Evolutionary conservation across 2,329 filamentous ascomycete genomes (phyloP).

Genomic region (Chrysoporthe puriensis): DNA sequence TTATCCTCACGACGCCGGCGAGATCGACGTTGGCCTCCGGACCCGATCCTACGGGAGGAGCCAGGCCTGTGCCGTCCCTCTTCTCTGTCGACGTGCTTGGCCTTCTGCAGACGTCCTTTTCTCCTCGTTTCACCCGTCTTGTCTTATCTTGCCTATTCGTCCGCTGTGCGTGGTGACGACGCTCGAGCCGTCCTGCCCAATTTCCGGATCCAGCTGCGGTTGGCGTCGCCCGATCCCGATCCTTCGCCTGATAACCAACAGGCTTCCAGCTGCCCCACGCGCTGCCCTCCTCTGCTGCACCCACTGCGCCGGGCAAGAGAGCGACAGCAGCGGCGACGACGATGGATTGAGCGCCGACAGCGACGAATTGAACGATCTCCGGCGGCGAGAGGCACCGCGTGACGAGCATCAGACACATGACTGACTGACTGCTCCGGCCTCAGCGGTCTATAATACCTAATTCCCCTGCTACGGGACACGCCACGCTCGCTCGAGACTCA

Average conservation of each 20-base stretch:
- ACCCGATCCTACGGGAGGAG: background rate
- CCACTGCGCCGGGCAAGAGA: background rate
- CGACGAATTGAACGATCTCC: background rate
- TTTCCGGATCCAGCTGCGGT: background rate
- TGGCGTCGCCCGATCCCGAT: background rate
- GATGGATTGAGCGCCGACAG: background rate
- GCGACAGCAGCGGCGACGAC: background rate
- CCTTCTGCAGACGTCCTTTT: background rate
- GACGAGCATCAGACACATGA: background rate
- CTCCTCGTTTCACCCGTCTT: background rate
- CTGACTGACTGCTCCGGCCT: background rate
- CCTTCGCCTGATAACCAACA: background rate
- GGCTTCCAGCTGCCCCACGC: background rate
- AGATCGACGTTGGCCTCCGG: background rate
- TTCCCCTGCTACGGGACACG: background rate
- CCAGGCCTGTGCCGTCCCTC: background rate
- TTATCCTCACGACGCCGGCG: background rate
- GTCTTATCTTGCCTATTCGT: background rate
- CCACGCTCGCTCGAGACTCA: background rate
- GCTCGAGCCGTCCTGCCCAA: background rate
- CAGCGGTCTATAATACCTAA: background rate
- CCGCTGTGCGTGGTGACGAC: background rate
- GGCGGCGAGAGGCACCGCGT: background rate
- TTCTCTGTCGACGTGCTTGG: background rate
- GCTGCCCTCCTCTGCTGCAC: background rate